Percentiles rank a stretch among this genome's conserved stretches.
These are phyloP conservation scores for Magnolia kwangsiensis DNA, from an alignment of 164 flowering plant genomes.

Conservation along the genomic window DNA sequence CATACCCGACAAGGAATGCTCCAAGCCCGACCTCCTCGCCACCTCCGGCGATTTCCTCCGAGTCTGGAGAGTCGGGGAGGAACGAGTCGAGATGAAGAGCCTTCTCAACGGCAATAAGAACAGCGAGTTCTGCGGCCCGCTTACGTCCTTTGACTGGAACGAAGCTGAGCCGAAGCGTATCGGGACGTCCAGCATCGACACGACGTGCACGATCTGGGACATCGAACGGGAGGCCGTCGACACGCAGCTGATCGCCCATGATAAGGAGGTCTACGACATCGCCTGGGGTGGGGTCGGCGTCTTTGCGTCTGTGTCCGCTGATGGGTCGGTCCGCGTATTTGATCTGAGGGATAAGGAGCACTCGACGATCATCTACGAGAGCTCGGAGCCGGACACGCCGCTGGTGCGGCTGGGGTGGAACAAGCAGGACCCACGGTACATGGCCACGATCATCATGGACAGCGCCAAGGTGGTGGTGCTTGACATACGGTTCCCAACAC, in stretches of 20 bases:
- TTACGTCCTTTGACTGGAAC: constrained; percentile 92
- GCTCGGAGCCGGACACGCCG: constrained; percentile 81
- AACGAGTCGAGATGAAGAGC: constrained; percentile 42
- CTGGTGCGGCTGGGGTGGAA: constrained; percentile 86
- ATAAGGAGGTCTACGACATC: constrained; percentile 87
- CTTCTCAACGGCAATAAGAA: constrained; percentile 64
- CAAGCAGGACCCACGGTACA: constrained; percentile 88
- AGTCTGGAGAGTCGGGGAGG: constrained; percentile 54
- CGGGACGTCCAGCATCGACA: constrained; percentile 85
- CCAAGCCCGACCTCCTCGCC: constrained; percentile 77
- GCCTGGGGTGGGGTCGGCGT: constrained; percentile 97
- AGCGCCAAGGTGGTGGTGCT: constrained; percentile 80
- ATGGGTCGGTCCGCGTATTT: constrained; percentile 80
- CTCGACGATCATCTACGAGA: constrained; percentile 89
- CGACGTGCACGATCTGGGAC: constrained; percentile 95
- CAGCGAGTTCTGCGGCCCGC: constrained; percentile 65
- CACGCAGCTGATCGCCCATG: constrained; percentile 86
- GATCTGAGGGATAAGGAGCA: constrained; percentile 91
- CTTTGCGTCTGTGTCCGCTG: constrained; percentile 92
- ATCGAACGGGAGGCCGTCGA: constrained; percentile 69
- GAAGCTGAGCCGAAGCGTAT: constrained; percentile 77
- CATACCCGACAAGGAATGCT: constrained; percentile 80
- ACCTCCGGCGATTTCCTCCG: constrained; percentile 79
- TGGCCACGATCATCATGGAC: constrained; percentile 92
- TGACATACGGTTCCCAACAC: constrained; percentile 76